Conservation (phyloP, 768 basidiomycete species). For the Phaffia tasmanica region DNA sequence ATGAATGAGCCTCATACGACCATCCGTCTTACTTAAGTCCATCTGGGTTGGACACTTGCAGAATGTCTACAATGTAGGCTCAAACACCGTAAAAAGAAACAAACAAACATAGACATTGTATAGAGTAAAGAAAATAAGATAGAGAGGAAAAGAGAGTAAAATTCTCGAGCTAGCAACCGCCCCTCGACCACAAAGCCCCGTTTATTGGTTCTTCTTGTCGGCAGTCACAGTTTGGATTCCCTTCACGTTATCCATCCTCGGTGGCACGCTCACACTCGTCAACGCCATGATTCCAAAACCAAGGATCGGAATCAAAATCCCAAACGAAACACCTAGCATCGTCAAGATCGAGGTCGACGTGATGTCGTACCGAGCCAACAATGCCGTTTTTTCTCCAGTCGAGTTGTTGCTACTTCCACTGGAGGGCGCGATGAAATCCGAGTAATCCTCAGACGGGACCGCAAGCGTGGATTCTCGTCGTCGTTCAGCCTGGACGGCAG, state of each 20-base stretch:
- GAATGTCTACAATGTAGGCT: too few species aligned
- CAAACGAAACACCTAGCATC: slow-evolving; percentile 9
- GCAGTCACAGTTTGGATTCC: slow-evolving; percentile 15
- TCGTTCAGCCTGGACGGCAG: slow-evolving; percentile 64
- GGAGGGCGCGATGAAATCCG: slow-evolving; percentile 55
- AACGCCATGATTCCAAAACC: slow-evolving; percentile 18
- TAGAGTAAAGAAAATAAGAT: too few species aligned
- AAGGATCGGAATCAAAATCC: slow-evolving; percentile 17
- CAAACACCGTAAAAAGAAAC: too few species aligned
- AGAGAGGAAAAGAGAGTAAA: too few species aligned
- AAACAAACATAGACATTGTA: too few species aligned
- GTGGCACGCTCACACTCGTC: slow-evolving; percentile 18
- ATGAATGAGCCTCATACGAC: too few species aligned
- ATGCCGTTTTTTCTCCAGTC: slow-evolving; percentile 12
- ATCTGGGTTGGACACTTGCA: too few species aligned
- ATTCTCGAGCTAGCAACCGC: slow-evolving; percentile 35
- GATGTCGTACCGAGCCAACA: slow-evolving; percentile 22
- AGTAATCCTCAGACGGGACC: slow-evolving; percentile 52
- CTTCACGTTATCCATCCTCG: slow-evolving; percentile 22
- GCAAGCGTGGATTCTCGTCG: slow-evolving; percentile 46
- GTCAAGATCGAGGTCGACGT: slow-evolving; percentile 22
- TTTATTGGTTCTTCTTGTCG: slow-evolving; percentile 25
- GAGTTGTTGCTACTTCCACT: slow-evolving; percentile 36
- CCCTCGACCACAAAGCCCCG: slow-evolving; percentile 45
- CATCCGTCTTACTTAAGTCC: too few species aligned